Conservation (phyloP, 2,329 filamentous ascomycete species). For the Zalaria sp. region DNA sequence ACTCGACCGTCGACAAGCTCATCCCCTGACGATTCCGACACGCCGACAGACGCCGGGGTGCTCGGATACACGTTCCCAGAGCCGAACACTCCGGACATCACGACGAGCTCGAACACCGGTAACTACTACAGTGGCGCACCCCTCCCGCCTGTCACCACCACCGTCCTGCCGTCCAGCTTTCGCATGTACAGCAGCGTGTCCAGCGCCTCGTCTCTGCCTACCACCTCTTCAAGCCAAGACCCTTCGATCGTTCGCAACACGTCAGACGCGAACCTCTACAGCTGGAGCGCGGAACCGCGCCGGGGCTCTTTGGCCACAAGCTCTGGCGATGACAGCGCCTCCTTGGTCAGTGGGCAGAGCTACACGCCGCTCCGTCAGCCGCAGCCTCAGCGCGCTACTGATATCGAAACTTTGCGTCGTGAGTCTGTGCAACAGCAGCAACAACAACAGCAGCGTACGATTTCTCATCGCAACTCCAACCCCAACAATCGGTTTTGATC, state of each 20-base stretch:
- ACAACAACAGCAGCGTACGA: background rate
- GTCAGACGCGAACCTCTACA: background rate
- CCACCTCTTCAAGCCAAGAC: constrained; percentile 7
- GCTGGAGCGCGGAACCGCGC: background rate
- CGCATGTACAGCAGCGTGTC: background rate
- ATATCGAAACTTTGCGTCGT: constrained; percentile 11
- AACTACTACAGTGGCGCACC: background rate
- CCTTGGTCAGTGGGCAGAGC: constrained; percentile 10
- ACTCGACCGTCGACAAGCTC: background rate
- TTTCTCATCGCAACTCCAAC: no score
- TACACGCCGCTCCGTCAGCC: constrained; percentile 10
- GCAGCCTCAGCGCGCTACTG: constrained; percentile 13
- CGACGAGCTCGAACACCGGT: background rate
- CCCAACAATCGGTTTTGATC: no score
- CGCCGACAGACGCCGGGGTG: background rate
- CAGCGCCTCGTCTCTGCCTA: constrained; percentile 3
- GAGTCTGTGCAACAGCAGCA: constrained; percentile 12
- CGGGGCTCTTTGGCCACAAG: constrained; percentile 1
- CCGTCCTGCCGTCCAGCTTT: background rate
- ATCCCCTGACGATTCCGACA: background rate
- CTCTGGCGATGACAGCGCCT: constrained; percentile 10
- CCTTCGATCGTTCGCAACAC: background rate
- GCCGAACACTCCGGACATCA: background rate
- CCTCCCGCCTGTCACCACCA: background rate
- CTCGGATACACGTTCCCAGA: constrained; percentile 5